phyloP scores from a whole-genome alignment of 1,284 basidiomycete genomes.

The Apiotrichum siamense region DNA sequence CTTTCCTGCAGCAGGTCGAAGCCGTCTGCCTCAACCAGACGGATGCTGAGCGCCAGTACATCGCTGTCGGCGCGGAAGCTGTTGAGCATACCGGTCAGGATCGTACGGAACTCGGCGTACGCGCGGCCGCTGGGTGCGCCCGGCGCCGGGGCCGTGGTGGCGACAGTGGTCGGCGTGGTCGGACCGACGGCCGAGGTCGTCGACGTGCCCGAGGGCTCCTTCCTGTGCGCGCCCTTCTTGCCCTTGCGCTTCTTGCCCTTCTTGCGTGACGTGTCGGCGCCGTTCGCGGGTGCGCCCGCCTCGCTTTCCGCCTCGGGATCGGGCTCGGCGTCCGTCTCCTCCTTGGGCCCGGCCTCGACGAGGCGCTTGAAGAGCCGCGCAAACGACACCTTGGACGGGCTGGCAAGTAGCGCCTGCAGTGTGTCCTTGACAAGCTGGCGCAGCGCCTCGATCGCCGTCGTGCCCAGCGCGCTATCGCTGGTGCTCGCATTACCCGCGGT shows the following conservation, averaged over 20 bases:
- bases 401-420: conserved; percentile 75
- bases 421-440: conserved; percentile 76
- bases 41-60: conserved; percentile 79
- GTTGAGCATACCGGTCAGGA: conserved; percentile 88
- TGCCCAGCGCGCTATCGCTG: conserved; percentile 11
- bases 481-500: too few relatives aligned
- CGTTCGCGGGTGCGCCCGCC: conserved; percentile 16
- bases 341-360: conserved; percentile 53
- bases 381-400: conserved; percentile 80
- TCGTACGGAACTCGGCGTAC: conserved; percentile 85
- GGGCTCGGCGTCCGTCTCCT: conserved; percentile 28
- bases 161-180: conserved; percentile 45
- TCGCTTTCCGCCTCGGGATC: conserved; percentile 26
- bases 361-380: conserved; percentile 85
- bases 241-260: conserved; percentile 3
- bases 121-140: conserved; percentile 39
- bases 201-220: not conserved
- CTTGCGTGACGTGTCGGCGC: not conserved
- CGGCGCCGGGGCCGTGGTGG: conserved; percentile 44
- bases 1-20: conserved; percentile 62
- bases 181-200: not conserved
- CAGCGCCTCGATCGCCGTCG: conserved; percentile 51
- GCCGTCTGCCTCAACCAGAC: conserved; percentile 74
- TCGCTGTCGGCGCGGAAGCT: conserved; percentile 88
- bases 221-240: not conserved